Conservation (phyloP, 192 early-diverging fungal species). For the Linderina pennispora region DNA sequence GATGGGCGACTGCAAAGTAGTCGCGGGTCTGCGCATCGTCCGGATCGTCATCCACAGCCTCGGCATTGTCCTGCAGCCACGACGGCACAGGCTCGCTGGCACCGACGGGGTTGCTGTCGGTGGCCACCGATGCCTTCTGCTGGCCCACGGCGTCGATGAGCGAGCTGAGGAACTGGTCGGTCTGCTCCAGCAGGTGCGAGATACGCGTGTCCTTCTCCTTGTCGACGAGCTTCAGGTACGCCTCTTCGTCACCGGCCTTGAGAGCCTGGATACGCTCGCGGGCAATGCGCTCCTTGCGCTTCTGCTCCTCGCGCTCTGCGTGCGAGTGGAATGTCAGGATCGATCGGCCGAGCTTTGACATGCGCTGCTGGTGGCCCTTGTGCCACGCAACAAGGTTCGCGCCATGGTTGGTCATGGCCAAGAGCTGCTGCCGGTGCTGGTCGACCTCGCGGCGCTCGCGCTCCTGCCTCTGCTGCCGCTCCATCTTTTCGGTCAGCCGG, state of each 20-base stretch:
- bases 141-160: slow-evolving; percentile 80
- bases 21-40: slow-evolving; percentile 46
- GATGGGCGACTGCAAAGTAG: slow-evolving; percentile 88
- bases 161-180: slow-evolving; percentile 74
- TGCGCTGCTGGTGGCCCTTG: slow-evolving; percentile 57
- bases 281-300: slow-evolving; percentile 72
- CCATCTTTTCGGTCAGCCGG: slow-evolving; percentile 81
- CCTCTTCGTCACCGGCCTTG: slow-evolving; percentile 96
- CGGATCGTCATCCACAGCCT: slow-evolving; percentile 32
- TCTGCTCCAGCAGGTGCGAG: slow-evolving; percentile 85
- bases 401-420: slow-evolving; percentile 68
- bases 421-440: slow-evolving; percentile 75
- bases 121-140: slow-evolving; percentile 62
- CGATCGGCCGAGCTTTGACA: slow-evolving; percentile 68
- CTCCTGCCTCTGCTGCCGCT: slow-evolving; percentile 81
- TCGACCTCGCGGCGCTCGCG: slow-evolving; percentile 80
- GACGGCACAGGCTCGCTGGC: slow-evolving; percentile 13
- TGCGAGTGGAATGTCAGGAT: slow-evolving; percentile 72
- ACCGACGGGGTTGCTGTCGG: slow-evolving; percentile 33
- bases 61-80: slow-evolving; percentile 31
- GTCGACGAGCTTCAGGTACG: slow-evolving; percentile 92
- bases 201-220: slow-evolving; percentile 96
- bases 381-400: slow-evolving; percentile 67
- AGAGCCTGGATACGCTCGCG: slow-evolving; percentile 96
- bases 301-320: slow-evolving; percentile 92